Conservation (phyloP, 768 basidiomycete genomes). For the Hebeloma cylindrosporum region DNA sequence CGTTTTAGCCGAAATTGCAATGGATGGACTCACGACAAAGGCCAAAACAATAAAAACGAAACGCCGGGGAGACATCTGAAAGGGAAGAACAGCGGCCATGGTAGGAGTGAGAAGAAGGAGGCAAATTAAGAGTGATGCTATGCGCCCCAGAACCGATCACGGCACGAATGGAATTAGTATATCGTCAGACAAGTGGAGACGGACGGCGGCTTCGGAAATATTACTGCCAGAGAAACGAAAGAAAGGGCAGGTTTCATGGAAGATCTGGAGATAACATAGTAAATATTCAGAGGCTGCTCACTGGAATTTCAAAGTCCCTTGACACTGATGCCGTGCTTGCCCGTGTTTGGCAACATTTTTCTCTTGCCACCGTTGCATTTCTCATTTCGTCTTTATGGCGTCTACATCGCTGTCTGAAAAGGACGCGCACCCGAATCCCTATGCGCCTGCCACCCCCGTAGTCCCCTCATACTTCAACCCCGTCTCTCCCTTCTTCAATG, state of each 20-base stretch:
- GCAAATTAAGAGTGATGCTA: slow-evolving; percentile 4
- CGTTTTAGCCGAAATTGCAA: neutral
- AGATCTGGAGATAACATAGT: no score
- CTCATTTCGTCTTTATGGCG: slow-evolving; percentile 39
- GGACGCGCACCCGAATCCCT: slow-evolving; percentile 37
- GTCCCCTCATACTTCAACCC: slow-evolving; percentile 42
- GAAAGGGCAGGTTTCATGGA: no score
- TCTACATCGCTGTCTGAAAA: slow-evolving; percentile 45
- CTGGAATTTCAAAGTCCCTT: slow-evolving; percentile 5
- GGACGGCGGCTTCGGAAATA: slow-evolving; percentile 6
- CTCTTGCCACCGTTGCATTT: slow-evolving; percentile 32
- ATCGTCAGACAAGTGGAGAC: neutral
- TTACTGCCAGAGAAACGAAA: neutral
- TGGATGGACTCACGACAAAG: slow-evolving; percentile 41
- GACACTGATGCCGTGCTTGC: slow-evolving; percentile 23
- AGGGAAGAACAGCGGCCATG: slow-evolving; percentile 11
- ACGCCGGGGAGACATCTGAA: slow-evolving; percentile 53
- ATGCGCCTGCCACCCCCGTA: slow-evolving; percentile 34
- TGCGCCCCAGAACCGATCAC: neutral
- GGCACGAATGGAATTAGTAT: neutral
- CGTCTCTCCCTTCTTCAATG: slow-evolving; percentile 60
- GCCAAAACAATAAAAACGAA: slow-evolving; percentile 50
- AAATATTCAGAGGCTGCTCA: no score
- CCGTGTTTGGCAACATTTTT: slow-evolving; percentile 41
- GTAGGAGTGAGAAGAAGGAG: slow-evolving; percentile 8